Percentiles rank a stretch among this genome's conserved stretches.
Evolutionary conservation across 371 early-diverging fungal genomes (phyloP).

Genomic region (Mucor ambiguus): DNA sequence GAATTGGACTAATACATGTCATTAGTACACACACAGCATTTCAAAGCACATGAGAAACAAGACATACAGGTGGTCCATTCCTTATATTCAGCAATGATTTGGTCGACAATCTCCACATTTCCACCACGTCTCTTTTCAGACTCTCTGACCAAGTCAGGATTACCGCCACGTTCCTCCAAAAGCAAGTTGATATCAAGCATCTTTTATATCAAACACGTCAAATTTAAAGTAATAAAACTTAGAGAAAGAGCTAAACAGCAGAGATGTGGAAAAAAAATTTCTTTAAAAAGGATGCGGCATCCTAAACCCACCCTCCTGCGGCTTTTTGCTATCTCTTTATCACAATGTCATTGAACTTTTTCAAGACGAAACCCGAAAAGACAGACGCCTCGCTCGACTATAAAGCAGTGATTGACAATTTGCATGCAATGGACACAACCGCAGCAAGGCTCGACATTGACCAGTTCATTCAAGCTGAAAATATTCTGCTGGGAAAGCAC

Average conservation of each 20-base stretch:
- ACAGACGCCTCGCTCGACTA: slow-evolving; percentile 9
- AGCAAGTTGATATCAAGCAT: slow-evolving; percentile 94
- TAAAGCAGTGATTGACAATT: background rate
- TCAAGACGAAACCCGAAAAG: slow-evolving; percentile 1
- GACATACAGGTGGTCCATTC: slow-evolving; percentile 87
- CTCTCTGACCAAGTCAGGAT: slow-evolving; percentile 91
- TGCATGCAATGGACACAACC: background rate
- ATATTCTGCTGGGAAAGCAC: background rate
- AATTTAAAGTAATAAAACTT: background rate
- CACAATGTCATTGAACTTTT: slow-evolving; percentile 13
- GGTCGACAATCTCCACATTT: slow-evolving; percentile 86
- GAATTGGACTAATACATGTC: slow-evolving; percentile 67
- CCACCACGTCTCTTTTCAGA: slow-evolving; percentile 93
- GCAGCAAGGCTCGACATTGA: background rate
- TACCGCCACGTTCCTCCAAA: slow-evolving; percentile 92
- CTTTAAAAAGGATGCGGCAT: slow-evolving; percentile 7
- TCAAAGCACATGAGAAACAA: background rate
- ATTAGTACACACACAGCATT: background rate
- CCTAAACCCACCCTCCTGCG: background rate
- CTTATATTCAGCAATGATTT: slow-evolving; percentile 89
- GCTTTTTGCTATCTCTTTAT: background rate
- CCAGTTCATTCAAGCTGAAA: slow-evolving; percentile 1
- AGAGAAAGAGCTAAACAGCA: background rate
- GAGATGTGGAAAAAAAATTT: slow-evolving; percentile 13
- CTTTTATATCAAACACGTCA: slow-evolving; percentile 10